A percentile compares a stretch with the other conserved stretches of the same genome.
Evolutionary conservation across 345 rosid genomes (phyloP).

Genomic region (Rhodamnia argentea): DNA sequence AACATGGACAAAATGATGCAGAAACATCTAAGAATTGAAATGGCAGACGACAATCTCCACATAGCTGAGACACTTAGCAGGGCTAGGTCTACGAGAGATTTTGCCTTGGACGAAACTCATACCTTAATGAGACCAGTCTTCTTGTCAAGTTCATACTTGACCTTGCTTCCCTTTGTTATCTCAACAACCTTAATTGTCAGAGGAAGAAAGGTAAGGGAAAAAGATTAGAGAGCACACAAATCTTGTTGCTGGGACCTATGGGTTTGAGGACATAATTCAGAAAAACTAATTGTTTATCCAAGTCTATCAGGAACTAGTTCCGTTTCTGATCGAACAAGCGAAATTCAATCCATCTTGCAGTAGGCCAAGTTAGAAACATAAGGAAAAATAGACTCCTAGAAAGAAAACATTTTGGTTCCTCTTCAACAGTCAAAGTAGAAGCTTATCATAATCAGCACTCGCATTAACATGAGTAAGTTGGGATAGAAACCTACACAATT

Average conservation of each 20-base stretch:
- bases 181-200: slow-evolving; percentile 60
- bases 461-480: background rate
- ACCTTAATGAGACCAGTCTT: slow-evolving; percentile 94
- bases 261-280: background rate
- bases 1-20: background rate
- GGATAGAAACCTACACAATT: slow-evolving; percentile 39
- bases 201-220: background rate
- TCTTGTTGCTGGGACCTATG: background rate
- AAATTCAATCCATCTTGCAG: background rate
- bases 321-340: background rate
- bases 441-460: background rate
- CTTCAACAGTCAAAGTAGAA: background rate
- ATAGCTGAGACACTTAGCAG: background rate
- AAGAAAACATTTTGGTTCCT: background rate
- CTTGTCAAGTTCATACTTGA: slow-evolving; percentile 95
- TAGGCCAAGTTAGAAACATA: background rate
- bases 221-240: background rate
- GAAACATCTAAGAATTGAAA: background rate
- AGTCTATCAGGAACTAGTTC: background rate
- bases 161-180: slow-evolving; percentile 96
- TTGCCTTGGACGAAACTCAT: background rate
- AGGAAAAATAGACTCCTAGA: background rate
- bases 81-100: background rate
- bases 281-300: too few species aligned
- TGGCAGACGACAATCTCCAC: background rate